These are phyloP conservation scores for Lachancea mirantina DNA, from an alignment of 805 yeast genomes.

Conservation along the genomic window DNA sequence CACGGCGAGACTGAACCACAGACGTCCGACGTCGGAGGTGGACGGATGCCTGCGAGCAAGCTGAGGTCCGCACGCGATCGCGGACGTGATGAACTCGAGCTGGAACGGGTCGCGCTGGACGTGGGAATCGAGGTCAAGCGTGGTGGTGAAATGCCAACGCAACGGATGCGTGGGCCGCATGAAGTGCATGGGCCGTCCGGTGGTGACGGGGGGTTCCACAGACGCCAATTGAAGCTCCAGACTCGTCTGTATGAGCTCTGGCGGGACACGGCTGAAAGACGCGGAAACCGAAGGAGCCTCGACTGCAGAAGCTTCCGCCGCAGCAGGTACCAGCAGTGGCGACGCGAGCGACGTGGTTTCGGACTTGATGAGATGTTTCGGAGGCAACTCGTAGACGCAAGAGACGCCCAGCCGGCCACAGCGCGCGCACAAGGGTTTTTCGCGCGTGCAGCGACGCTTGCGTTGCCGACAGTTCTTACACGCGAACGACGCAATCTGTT, in stretches of 20 bases:
- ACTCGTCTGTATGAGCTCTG: background rate
- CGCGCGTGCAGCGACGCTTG: conserved; percentile 30
- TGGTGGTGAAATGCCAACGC: conserved; percentile 6
- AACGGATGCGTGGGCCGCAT: conserved; percentile 3
- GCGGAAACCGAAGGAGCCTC: too few species aligned
- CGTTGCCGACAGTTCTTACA: conserved; percentile 30
- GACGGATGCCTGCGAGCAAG: conserved; percentile 4
- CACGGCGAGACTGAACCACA: conserved; percentile 9
- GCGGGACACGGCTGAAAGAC: too few species aligned
- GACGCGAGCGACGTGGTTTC: conserved; percentile 1
- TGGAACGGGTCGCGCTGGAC: conserved; percentile 9
- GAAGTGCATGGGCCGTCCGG: conserved; percentile 1
- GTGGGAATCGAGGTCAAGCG: conserved; percentile 7
- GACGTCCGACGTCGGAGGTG: background rate
- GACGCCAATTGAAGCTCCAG: background rate
- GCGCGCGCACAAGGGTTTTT: conserved; percentile 28
- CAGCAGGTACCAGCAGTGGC: background rate
- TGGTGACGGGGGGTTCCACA: background rate
- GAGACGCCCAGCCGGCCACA: conserved; percentile 22
- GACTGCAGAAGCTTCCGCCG: too few species aligned
- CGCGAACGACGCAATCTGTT: conserved; percentile 20
- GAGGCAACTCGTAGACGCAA: conserved; percentile 28
- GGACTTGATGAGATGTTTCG: conserved; percentile 7
- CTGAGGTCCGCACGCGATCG: conserved; percentile 8
- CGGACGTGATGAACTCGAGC: conserved; percentile 6